Evolutionary conservation across 169 alveolate species (phyloP).

Genomic region (Cryptosporidium meleagridis): DNA sequence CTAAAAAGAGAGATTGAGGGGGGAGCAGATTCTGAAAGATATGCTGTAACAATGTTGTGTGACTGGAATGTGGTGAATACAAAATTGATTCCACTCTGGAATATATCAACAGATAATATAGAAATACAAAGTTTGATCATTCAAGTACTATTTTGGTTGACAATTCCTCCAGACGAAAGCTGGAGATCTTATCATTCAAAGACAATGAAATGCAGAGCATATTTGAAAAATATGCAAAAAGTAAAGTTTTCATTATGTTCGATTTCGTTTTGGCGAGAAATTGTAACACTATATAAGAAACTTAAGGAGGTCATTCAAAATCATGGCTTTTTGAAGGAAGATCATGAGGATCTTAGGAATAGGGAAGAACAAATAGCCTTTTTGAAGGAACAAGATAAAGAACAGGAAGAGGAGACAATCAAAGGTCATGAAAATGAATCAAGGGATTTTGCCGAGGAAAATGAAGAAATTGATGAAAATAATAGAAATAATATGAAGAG

Average conservation of each 20-base stretch:
- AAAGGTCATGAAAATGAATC: background rate
- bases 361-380: slow-evolving; percentile 14
- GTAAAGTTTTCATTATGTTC: slow-evolving; percentile 42
- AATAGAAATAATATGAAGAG: background rate
- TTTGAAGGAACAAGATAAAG: slow-evolving; percentile 33
- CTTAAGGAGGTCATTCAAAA: slow-evolving; percentile 33
- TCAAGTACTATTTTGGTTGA: slow-evolving; percentile 63
- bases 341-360: slow-evolving; percentile 7
- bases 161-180: slow-evolving; percentile 66
- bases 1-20: slow-evolving; percentile 64
- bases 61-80: slow-evolving; percentile 59
- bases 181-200: slow-evolving; percentile 61
- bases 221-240: slow-evolving; percentile 40
- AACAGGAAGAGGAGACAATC: background rate
- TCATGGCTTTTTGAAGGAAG: slow-evolving; percentile 51
- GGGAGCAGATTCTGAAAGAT: slow-evolving; percentile 63
- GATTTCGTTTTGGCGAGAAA: slow-evolving; percentile 35
- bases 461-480: background rate
- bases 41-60: slow-evolving; percentile 41
- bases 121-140: slow-evolving; percentile 62
- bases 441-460: background rate
- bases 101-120: slow-evolving; percentile 26
- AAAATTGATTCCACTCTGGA: slow-evolving; percentile 59
- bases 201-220: slow-evolving; percentile 41
- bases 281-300: slow-evolving; percentile 27